Percentiles rank a stretch among this genome's conserved stretches.
Conservation (phyloP, 208 protist genomes). For the Blastocrithidia nonstop region DNA sequence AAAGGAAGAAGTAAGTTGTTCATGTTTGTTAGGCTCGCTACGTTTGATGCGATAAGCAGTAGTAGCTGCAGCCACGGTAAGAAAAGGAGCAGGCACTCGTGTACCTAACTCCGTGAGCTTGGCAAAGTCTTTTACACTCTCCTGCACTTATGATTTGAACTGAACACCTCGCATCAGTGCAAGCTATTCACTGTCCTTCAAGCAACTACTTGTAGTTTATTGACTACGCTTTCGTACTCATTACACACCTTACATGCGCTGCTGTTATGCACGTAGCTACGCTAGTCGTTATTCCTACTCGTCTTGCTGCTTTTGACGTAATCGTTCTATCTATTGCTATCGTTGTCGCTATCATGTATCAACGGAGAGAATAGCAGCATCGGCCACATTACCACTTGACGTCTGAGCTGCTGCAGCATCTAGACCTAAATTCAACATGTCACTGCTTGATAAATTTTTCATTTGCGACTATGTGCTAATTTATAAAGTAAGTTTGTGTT, state of each 20-base stretch:
- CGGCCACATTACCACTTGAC: neutral
- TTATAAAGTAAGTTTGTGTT: no score
- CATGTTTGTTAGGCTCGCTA: no score
- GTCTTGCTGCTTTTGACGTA: conserved; percentile 42
- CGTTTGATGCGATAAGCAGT: no score
- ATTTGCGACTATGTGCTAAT: no score
- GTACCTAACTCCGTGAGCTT: conserved; percentile 10
- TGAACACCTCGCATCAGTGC: conserved; percentile 14
- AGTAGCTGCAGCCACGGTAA: no score
- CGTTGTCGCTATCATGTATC: conserved; percentile 77
- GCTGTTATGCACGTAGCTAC: conserved; percentile 27
- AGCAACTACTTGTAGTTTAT: conserved; percentile 1
- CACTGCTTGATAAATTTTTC: no score
- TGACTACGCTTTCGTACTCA: conserved; percentile 20
- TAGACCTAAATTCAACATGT: no score
- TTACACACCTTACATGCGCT: conserved; percentile 38
- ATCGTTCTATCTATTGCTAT: conserved; percentile 50
- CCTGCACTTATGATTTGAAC: conserved; percentile 5
- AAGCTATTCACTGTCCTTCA: conserved; percentile 4
- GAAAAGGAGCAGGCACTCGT: conserved; percentile 2
- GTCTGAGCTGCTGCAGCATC: neutral
- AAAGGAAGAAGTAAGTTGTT: no score
- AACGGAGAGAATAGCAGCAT: conserved; percentile 23
- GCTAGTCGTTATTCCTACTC: conserved; percentile 28
- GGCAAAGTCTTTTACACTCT: conserved; percentile 6